phyloP scores from a whole-genome alignment of 176 grass and related monocot species.

The Aegilops speltoides region DNA sequence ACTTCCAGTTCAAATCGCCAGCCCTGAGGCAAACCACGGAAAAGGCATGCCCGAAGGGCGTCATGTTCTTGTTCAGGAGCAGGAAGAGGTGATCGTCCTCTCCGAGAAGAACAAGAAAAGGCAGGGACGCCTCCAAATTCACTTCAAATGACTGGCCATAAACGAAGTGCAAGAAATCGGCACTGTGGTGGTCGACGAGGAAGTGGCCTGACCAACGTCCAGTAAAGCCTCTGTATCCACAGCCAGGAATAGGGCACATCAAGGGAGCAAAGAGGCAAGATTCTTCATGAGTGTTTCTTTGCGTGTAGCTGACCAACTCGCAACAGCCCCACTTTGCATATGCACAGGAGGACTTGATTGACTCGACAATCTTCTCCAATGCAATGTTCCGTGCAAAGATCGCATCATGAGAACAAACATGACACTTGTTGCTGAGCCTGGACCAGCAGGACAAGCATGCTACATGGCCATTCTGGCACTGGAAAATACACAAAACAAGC shows the following conservation, averaged over 20 bases:
- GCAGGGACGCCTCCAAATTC: conserved; percentile 28
- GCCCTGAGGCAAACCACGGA: conserved; percentile 45
- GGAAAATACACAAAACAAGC: conserved; percentile 38
- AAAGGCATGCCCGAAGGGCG: conserved; percentile 29
- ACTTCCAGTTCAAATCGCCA: conserved; percentile 35
- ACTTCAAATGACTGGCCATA: conserved; percentile 44
- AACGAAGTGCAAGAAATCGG: conserved; percentile 18
- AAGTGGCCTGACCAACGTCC: conserved; percentile 67
- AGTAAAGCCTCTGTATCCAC: conserved; percentile 44
- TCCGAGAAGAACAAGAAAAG: conserved; percentile 58
- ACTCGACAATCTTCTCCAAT: conserved; percentile 77
- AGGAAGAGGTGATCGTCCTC: conserved; percentile 69
- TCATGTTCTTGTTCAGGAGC: conserved; percentile 45
- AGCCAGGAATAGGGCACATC: conserved; percentile 48
- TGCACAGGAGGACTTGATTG: conserved; percentile 54
- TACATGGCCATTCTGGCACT: conserved; percentile 84
- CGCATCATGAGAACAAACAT: conserved; percentile 44
- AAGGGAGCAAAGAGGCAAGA: conserved; percentile 49
- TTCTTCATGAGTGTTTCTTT: conserved; percentile 53
- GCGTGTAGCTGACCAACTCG: conserved; percentile 37
- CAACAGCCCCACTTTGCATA: conserved; percentile 60
- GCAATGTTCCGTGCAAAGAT: conserved; percentile 52
- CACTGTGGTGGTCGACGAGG: conserved; percentile 45
- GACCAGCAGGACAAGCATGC: conserved; percentile 76
- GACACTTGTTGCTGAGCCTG: conserved; percentile 65